Evolutionary conservation across 2,329 filamentous ascomycete species (phyloP), one percentile per base, ranked within the genome.

Genomic region (Colletotrichum higginsianum): DNA sequence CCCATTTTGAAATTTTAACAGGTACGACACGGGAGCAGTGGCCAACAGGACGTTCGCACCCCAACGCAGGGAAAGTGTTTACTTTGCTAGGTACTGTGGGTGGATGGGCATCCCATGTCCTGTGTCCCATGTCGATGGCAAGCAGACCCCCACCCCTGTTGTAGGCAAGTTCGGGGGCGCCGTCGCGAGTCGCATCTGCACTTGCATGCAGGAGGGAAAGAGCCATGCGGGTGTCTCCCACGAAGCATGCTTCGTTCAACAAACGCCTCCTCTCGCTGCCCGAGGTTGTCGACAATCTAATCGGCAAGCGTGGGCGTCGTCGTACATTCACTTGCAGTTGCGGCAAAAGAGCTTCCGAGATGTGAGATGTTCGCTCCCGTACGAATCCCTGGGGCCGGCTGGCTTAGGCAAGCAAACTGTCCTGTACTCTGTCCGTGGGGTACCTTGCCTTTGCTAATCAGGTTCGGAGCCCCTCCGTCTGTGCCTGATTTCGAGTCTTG

Each of bases 1-100:
- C 58, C 65, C 53, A 63, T 68, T 71, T 63, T 53, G 35, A 21
- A 46, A 60, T 55, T 67, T 53, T 46, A 35, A 30, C 61, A 61
- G 46, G 52, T 21, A 55, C 46, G 61, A 44, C n/a, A 68, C 26
- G 35, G 66, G 30, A 65, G 61, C 49, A 55, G 42, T 46, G 61
- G 38, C 61, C 35, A 30, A 26, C 18, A 12, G n/a, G 53, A 44
- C 55, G 26, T 44, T 42, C 35, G 40, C 8, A 57, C 21, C 35
- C n/a, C 53, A 40, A 40, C 12, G 42, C 42, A 38, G n/a, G 50
- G 52, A 38, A 38, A 35, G 30, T 35, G 30, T 35, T 35, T 35
- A 35, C 30, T 9, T 35, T 35, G 30, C 7, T 35, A 35, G 30
- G 30, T 35, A 9, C 30, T 35, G 30, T 35, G 30, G 30, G 30